phyloP scores from a whole-genome alignment of 176 grass and related monocot species.

The Poa annua region DNA sequence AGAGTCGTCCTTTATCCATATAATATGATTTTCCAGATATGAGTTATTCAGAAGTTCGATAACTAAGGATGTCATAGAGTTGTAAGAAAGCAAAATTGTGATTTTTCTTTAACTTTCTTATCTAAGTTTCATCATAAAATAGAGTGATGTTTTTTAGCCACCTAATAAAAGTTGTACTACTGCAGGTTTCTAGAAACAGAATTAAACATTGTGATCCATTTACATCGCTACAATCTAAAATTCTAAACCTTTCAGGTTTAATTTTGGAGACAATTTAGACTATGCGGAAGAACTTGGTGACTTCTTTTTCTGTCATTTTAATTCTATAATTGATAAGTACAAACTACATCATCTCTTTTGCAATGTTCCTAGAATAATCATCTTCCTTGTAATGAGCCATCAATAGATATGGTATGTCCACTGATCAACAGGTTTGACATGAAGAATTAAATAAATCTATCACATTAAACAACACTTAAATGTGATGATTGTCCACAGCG shows the following conservation, averaged over 20 bases:
- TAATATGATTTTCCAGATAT: neutral
- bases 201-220: neutral
- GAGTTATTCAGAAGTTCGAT: neutral
- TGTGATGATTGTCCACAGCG: neutral
- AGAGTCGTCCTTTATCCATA: neutral
- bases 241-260: neutral
- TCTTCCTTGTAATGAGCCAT: neutral
- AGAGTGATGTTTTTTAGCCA: neutral
- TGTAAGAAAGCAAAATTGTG: neutral
- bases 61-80: neutral
- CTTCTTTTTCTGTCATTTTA: neutral
- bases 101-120: neutral
- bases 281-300: neutral
- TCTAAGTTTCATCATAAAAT: neutral
- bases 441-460: neutral
- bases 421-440: neutral
- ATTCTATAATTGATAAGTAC: neutral
- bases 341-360: neutral
- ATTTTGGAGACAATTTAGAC: neutral
- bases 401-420: neutral
- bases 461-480: slow-evolving; percentile 7
- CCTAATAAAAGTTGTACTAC: neutral
- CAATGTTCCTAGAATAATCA: neutral
- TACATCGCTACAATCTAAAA: neutral
- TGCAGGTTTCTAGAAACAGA: neutral